A percentile compares a stretch with the other conserved stretches of the same genome.
Conservation (phyloP, 352 stramenopile species). For the Phytopythium cucurbitacearum region DNA sequence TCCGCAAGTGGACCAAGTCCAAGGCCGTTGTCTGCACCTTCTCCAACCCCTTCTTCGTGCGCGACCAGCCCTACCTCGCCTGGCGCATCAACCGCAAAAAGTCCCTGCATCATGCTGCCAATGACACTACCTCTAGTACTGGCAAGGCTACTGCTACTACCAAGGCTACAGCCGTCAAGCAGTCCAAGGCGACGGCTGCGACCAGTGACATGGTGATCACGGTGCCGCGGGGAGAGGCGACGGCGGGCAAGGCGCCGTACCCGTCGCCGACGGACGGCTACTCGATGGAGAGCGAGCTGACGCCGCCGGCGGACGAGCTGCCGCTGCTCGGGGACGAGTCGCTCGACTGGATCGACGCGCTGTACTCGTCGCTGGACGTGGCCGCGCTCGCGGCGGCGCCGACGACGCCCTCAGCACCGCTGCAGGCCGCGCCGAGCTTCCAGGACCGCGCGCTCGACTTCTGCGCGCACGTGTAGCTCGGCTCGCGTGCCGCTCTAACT, state of each 20-base stretch:
- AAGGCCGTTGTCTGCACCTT: conserved; percentile 74
- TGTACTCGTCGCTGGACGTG: conserved; percentile 44
- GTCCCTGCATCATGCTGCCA: conserved; percentile 15
- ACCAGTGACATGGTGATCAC: conserved; percentile 29
- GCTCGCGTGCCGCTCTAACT: neutral
- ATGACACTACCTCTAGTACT: neutral
- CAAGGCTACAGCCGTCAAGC: conserved; percentile 1
- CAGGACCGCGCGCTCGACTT: conserved; percentile 25
- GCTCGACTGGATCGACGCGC: conserved; percentile 46
- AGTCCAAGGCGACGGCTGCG: conserved; percentile 1
- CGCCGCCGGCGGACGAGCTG: conserved; percentile 9
- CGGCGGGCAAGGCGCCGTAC: conserved; percentile 12
- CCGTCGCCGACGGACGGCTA: conserved; percentile 38
- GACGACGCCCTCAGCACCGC: too few relatives aligned
- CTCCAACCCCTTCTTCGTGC: conserved; percentile 59
- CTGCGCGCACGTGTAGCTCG: conserved; percentile 15
- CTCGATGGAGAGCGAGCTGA: conserved; percentile 16
- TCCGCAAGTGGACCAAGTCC: conserved; percentile 89
- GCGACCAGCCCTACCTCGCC: conserved; percentile 47
- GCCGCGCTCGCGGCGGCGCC: conserved; percentile 7
- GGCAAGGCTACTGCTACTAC: neutral
- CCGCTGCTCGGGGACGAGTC: conserved; percentile 21
- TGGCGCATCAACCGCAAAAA: conserved; percentile 69
- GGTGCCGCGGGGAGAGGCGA: conserved; percentile 15
- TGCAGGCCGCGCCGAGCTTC: conserved; percentile 11